Conservation (phyloP, 768 basidiomycete species). For the Pluteus cervinus region DNA sequence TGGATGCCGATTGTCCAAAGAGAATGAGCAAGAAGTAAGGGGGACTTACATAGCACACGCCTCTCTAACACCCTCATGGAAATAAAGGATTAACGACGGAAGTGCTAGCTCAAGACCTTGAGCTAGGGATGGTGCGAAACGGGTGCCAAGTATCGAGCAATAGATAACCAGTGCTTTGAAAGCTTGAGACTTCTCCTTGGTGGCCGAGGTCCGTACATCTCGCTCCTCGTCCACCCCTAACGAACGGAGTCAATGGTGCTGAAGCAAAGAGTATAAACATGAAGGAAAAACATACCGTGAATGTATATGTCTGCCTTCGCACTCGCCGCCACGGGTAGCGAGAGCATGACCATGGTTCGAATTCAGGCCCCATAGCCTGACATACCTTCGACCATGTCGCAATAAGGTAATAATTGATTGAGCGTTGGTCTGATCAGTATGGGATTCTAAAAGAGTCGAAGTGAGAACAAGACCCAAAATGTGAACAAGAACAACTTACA, state of each 20-base stretch:
- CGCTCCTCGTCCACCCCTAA: slow-evolving; percentile 41
- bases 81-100: slow-evolving; percentile 66
- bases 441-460: slow-evolving; percentile 43
- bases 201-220: slow-evolving; percentile 71
- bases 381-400: slow-evolving; percentile 87
- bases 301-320: slow-evolving; percentile 76
- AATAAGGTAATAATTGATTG: slow-evolving; percentile 70
- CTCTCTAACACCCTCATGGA: slow-evolving; percentile 81
- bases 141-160: slow-evolving; percentile 56
- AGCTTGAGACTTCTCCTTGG: slow-evolving; percentile 84
- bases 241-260: slow-evolving; percentile 1
- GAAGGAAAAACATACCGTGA: slow-evolving; percentile 40
- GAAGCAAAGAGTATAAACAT: background rate
- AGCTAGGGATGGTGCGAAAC: slow-evolving; percentile 66
- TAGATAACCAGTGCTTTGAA: slow-evolving; percentile 81
- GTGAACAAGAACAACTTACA: slow-evolving; percentile 34
- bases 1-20: slow-evolving; percentile 49
- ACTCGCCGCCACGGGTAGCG: slow-evolving; percentile 63
- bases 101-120: slow-evolving; percentile 68
- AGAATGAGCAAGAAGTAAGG: slow-evolving; percentile 40
- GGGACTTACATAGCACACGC: slow-evolving; percentile 62
- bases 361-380: slow-evolving; percentile 77
- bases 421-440: slow-evolving; percentile 64
- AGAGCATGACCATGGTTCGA: slow-evolving; percentile 84
- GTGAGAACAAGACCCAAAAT: background rate